Evolutionary conservation across 2,329 filamentous ascomycete species (phyloP), one percentile per base, ranked within the genome.

Genomic region (Leptoxyphium fumago): DNA sequence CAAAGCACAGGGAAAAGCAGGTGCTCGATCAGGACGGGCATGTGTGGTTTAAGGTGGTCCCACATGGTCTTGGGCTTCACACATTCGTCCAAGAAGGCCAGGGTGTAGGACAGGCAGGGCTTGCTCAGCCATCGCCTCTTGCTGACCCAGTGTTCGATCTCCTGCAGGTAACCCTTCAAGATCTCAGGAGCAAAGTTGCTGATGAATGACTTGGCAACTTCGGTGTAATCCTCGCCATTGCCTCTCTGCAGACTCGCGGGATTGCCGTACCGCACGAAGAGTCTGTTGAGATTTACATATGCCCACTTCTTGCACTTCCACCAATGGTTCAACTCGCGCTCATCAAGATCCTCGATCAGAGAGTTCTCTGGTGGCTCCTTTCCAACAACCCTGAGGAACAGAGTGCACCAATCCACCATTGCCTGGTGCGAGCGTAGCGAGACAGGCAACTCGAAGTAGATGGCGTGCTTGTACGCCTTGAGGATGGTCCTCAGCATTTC

Each of bases 241-340:
- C 72, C 73, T 58, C 83, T 82, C 47, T 80, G 77, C 46, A 94
- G 71, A 32, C 77, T 78, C 40, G 78, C 71, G 10, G 84, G 84
- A 68, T 94, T 96, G 47, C 91, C 91, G 58, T 98, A 94, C 64
- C 88, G 53, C 56, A 96, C 88, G 60, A 91, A 98, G 14, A 98
- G 76, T 49, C 91, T 78, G 68, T 98, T 98, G 55, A 98, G 68
- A 64, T 96, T 96, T 58, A 91, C 94, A 65, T 95, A 98, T 11
- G 89, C 84, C 91, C 91, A 96, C 67, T 98, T 98, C 79, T 96
- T 96, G 50, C 88, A 84, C 71, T 96, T 98, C 89, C 89, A 98
- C 89, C 91, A 98, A 64, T 95, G 87, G 61, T 94, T 88, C 56
- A 82, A 77, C 65, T 96, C 91, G 46, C 91, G 78, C 59, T 96